These are phyloP conservation scores for Trichosporon coremiiforme DNA, from an alignment of 1,284 basidiomycete species.

Conservation along the genomic window DNA sequence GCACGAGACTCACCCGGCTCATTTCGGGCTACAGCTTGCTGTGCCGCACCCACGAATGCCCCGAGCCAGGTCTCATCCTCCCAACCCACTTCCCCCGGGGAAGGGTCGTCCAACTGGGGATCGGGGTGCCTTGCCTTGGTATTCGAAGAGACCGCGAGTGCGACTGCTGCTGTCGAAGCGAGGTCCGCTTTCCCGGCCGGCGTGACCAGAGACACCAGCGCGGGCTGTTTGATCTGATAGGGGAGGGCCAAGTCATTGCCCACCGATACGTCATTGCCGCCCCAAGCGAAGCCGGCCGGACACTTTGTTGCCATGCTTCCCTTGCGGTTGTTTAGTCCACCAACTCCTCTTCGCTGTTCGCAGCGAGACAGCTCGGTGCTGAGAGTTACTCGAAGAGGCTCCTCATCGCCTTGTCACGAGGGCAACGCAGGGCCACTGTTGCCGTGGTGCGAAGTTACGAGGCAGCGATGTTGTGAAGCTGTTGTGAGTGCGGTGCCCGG, in stretches of 20 bases:
- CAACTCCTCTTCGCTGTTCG: not conserved
- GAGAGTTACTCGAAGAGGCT: slow-evolving; percentile 2
- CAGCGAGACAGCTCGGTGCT: not conserved
- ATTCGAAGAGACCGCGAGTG: no score
- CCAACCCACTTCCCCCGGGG: no score
- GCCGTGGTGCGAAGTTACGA: not conserved
- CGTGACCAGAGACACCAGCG: not conserved
- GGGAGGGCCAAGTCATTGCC: not conserved
- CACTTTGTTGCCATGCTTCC: not conserved
- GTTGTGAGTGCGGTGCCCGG: not conserved
- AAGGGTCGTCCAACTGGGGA: no score
- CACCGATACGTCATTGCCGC: not conserved
- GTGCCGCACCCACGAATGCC: not conserved
- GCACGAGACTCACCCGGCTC: no score
- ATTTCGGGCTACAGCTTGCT: not conserved
- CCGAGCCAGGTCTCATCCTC: not conserved
- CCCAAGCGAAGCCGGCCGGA: not conserved
- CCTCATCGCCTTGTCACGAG: slow-evolving; percentile 11
- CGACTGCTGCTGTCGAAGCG: not conserved
- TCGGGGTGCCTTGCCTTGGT: no score
- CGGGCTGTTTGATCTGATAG: not conserved
- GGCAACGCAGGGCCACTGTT: not conserved
- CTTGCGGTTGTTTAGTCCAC: not conserved
- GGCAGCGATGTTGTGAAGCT: not conserved
- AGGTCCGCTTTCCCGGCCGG: not conserved